Percentiles rank a stretch among this genome's conserved stretches.
Evolutionary conservation across 495 filamentous ascomycete species (phyloP).

Genomic region (Penicillium crystallinum): DNA sequence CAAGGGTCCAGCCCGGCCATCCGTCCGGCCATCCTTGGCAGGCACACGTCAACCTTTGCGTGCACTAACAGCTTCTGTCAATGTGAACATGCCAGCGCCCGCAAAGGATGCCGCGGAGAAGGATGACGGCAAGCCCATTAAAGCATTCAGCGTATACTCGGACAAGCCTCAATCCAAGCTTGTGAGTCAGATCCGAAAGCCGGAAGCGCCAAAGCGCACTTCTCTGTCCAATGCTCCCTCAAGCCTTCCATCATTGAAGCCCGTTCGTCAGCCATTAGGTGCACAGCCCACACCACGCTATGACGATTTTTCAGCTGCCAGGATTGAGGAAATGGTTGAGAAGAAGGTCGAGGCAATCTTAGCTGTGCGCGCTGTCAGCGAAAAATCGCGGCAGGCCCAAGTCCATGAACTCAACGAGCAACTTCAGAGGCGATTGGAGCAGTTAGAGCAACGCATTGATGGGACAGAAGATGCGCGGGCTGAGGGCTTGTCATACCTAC

Average conservation of each 20-base stretch:
- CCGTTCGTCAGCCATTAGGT: slow-evolving; percentile 25
- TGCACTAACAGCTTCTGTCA: slow-evolving; percentile 56
- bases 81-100: slow-evolving; percentile 51
- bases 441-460: slow-evolving; percentile 79
- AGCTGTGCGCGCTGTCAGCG: slow-evolving; percentile 56
- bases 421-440: slow-evolving; percentile 73
- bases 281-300: slow-evolving; percentile 22
- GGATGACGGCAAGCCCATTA: slow-evolving; percentile 63
- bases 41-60: slow-evolving; percentile 69
- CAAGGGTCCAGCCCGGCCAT: slow-evolving; percentile 59
- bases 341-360: slow-evolving; percentile 86
- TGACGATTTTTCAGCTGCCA: slow-evolving; percentile 61
- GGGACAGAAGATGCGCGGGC: slow-evolving; percentile 66
- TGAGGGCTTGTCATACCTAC: slow-evolving; percentile 74
- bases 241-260: slow-evolving; percentile 25
- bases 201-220: slow-evolving; percentile 32
- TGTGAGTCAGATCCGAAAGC: slow-evolving; percentile 35
- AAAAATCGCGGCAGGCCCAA: slow-evolving; percentile 43
- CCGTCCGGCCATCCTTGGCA: slow-evolving; percentile 35
- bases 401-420: slow-evolving; percentile 63
- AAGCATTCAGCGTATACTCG: slow-evolving; percentile 77
- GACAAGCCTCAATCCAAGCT: slow-evolving; percentile 54
- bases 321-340: slow-evolving; percentile 86
- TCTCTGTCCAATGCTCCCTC: slow-evolving; percentile 37
- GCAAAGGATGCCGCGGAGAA: slow-evolving; percentile 46